phyloP scores from a whole-genome alignment of 768 basidiomycete genomes.

The Tylopilus balloui region DNA sequence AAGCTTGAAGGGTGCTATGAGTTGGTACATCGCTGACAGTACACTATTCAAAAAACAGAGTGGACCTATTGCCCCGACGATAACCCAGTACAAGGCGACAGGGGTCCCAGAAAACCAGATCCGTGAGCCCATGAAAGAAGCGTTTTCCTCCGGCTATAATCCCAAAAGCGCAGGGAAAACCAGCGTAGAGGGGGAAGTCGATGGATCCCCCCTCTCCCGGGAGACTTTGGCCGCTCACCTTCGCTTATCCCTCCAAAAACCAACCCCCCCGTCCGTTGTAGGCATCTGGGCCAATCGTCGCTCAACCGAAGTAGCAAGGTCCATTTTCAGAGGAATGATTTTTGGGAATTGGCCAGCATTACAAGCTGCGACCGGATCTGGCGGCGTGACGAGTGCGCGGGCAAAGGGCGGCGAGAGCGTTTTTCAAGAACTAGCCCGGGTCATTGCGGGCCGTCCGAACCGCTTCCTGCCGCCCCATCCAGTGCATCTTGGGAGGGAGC shows the following conservation, averaged over 20 bases:
- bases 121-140: neutral
- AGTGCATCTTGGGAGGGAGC: neutral
- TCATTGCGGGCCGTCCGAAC: conserved; percentile 8
- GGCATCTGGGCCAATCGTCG: conserved; percentile 44
- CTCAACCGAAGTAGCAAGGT: conserved; percentile 46
- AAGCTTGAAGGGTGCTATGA: conserved; percentile 46
- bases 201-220: conserved; percentile 2
- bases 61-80: conserved; percentile 14
- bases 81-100: neutral
- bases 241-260: conserved; percentile 11
- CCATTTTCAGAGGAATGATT: conserved; percentile 52
- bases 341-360: conserved; percentile 54
- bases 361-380: conserved; percentile 34
- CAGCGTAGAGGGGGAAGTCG: neutral
- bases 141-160: neutral
- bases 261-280: conserved; percentile 28
- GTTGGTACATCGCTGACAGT: conserved; percentile 23
- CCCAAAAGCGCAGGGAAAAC: neutral
- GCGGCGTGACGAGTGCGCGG: conserved; percentile 20
- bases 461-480: conserved; percentile 12
- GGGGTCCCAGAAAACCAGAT: neutral
- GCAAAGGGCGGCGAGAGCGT: conserved; percentile 14
- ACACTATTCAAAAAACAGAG: conserved; percentile 14
- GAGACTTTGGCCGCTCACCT: conserved; percentile 9
- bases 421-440: conserved; percentile 19